Evolutionary conservation across 2,329 filamentous ascomycete genomes (phyloP).

Genomic region (Microsporum audouinii): DNA sequence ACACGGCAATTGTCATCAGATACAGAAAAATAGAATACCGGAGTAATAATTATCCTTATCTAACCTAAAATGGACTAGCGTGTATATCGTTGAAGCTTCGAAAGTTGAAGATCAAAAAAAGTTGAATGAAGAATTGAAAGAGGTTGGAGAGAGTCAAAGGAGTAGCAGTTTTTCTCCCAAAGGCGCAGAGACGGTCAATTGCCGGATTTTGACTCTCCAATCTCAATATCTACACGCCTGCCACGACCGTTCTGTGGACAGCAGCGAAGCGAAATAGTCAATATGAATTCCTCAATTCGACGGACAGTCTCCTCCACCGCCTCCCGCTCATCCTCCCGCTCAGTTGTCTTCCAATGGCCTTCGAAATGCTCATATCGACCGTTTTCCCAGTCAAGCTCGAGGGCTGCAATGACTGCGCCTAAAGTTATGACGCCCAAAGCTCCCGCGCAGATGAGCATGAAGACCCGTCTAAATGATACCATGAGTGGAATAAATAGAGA

Average conservation of each 20-base stretch:
- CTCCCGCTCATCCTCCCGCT: slow-evolving; percentile 12
- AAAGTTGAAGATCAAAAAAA: not conserved
- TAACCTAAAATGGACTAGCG: not conserved
- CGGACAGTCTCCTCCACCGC: slow-evolving; percentile 16
- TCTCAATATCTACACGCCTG: not conserved
- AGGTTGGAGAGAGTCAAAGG: not conserved
- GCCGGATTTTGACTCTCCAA: too few species aligned
- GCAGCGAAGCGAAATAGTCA: slow-evolving; percentile 3
- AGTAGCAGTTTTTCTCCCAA: not conserved
- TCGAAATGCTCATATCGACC: slow-evolving; percentile 22
- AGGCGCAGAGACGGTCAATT: not conserved
- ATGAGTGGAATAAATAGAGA: slow-evolving; percentile 18
- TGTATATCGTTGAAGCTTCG: not conserved
- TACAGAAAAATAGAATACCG: not conserved
- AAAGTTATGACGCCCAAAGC: slow-evolving; percentile 20
- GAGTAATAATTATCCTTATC: not conserved
- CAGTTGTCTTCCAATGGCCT: slow-evolving; percentile 8
- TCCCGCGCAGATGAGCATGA: slow-evolving; percentile 31
- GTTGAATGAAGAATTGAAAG: not conserved
- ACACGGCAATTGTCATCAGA: not conserved
- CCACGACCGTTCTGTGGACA: not conserved
- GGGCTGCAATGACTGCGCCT: slow-evolving; percentile 11
- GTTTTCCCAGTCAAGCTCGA: slow-evolving; percentile 26
- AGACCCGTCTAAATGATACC: slow-evolving; percentile 22
- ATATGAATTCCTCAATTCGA: slow-evolving; percentile 26